These are phyloP conservation scores for Cyberlindnera lachancei DNA, from an alignment of 805 yeast species.

Conservation along the genomic window DNA sequence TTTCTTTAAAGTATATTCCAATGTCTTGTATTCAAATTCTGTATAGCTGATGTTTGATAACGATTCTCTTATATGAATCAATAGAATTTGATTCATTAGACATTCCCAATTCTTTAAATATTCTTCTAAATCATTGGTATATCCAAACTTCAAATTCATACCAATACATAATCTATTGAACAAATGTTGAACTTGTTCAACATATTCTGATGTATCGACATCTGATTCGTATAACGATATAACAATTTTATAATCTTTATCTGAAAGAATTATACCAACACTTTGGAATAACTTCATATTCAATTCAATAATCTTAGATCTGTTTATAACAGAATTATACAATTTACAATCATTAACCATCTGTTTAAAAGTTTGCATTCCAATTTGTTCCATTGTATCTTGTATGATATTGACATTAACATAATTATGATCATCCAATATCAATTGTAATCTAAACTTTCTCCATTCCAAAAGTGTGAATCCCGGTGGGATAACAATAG, in stretches of 20 bases:
- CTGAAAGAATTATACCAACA: too few species aligned
- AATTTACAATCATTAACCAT: too few species aligned
- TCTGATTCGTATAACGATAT: too few species aligned
- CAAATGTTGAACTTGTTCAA: not conserved
- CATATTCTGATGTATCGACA: too few species aligned
- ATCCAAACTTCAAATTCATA: not conserved
- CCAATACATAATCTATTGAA: not conserved
- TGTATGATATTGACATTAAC: too few species aligned
- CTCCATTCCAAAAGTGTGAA: not conserved
- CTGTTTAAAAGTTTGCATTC: not conserved
- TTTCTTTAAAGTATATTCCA: slow-evolving; percentile 2
- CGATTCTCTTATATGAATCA: not conserved
- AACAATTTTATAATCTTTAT: too few species aligned
- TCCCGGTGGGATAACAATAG: slow-evolving; percentile 1
- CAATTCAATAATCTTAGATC: not conserved
- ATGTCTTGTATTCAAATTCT: slow-evolving; percentile 4
- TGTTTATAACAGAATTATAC: not conserved
- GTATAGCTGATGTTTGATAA: not conserved
- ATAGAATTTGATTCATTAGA: slow-evolving; percentile 1
- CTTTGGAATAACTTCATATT: not conserved
- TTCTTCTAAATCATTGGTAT: not conserved
- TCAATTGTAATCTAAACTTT: not conserved
- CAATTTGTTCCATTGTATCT: not conserved
- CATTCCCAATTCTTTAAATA: not conserved
- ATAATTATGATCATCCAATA: not conserved